phyloP scores from a whole-genome alignment of 2,329 filamentous ascomycete species.

The Aspergillus hortae region DNA sequence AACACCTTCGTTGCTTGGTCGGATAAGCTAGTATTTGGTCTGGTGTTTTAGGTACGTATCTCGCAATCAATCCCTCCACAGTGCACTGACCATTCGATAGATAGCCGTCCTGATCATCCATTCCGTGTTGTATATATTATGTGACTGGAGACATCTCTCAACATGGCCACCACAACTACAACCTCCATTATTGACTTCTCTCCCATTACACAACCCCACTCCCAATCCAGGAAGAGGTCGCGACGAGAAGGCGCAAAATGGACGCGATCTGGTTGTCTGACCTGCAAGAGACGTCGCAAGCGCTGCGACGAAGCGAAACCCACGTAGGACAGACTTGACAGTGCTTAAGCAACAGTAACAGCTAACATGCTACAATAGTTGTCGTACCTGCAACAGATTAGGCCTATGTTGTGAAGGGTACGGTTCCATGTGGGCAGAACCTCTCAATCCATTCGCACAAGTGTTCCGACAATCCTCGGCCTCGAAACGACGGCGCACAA shows the following conservation, averaged over 20 bases:
- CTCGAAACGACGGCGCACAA: conserved; percentile 21
- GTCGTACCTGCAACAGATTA: conserved; percentile 29
- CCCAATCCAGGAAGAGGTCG: conserved; percentile 16
- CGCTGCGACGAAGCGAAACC: conserved; percentile 38
- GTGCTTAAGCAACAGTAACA: background rate
- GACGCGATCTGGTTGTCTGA: conserved; percentile 40
- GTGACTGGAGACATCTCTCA: background rate
- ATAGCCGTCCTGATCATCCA: too few relatives aligned
- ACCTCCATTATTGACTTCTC: background rate
- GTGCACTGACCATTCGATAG: too few relatives aligned
- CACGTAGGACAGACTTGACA: conserved; percentile 18
- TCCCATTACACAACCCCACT: background rate
- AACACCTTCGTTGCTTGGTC: too few relatives aligned
- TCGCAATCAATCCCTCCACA: too few relatives aligned
- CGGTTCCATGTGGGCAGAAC: conserved; percentile 34
- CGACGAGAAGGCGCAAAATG: conserved; percentile 29
- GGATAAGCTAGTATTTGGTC: too few relatives aligned
- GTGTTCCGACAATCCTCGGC: conserved; percentile 22
- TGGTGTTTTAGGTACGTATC: too few relatives aligned
- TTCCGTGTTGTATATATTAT: too few relatives aligned
- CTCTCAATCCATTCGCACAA: conserved; percentile 29
- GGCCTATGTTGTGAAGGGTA: conserved; percentile 37
- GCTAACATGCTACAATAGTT: conserved; percentile 21
- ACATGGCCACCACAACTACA: background rate
- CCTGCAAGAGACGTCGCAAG: conserved; percentile 37